Evolutionary conservation across 192 early-diverging fungal genomes (phyloP).

Genomic region (Entomortierella beljakovae): DNA sequence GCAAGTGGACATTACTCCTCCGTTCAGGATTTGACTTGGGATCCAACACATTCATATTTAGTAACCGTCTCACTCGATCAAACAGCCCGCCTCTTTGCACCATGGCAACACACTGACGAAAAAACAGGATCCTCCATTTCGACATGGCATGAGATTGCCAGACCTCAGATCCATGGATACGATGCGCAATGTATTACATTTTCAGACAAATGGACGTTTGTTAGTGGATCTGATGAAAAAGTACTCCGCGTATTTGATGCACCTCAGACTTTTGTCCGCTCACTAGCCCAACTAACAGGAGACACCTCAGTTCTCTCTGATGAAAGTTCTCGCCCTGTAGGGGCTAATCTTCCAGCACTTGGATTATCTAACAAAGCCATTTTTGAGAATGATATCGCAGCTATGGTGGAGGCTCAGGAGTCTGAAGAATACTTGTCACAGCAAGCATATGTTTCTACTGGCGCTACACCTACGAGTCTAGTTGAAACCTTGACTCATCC

Average conservation of each 20-base stretch:
- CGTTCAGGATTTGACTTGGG: slow-evolving; percentile 88
- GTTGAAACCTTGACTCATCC: slow-evolving; percentile 64
- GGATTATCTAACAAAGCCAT: slow-evolving; percentile 98
- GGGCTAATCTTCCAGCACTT: slow-evolving; percentile 88
- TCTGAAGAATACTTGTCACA: slow-evolving; percentile 68
- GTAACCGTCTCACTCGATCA: slow-evolving; percentile 88
- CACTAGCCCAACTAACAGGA: slow-evolving; percentile 65
- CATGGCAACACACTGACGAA: slow-evolving; percentile 65
- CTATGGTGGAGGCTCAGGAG: slow-evolving; percentile 60
- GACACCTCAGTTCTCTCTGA: slow-evolving; percentile 52
- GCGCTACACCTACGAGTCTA: slow-evolving; percentile 57
- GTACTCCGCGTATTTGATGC: slow-evolving; percentile 91
- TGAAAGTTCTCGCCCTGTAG: slow-evolving; percentile 70
- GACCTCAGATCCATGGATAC: slow-evolving; percentile 98
- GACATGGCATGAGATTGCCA: slow-evolving; percentile 92
- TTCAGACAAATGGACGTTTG: slow-evolving; percentile 76
- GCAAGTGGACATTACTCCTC: slow-evolving; percentile 86
- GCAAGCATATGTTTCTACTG: slow-evolving; percentile 68
- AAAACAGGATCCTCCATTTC: slow-evolving; percentile 12
- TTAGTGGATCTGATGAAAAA: slow-evolving; percentile 95
- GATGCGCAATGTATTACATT: slow-evolving; percentile 91
- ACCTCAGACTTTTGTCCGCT: slow-evolving; percentile 79
- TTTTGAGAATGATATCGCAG: slow-evolving; percentile 62
- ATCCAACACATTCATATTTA: slow-evolving; percentile 77
- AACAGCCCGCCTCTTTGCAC: slow-evolving; percentile 86